phyloP scores from a whole-genome alignment of 768 basidiomycete species.

The Neoboletus subvelutipes region DNA sequence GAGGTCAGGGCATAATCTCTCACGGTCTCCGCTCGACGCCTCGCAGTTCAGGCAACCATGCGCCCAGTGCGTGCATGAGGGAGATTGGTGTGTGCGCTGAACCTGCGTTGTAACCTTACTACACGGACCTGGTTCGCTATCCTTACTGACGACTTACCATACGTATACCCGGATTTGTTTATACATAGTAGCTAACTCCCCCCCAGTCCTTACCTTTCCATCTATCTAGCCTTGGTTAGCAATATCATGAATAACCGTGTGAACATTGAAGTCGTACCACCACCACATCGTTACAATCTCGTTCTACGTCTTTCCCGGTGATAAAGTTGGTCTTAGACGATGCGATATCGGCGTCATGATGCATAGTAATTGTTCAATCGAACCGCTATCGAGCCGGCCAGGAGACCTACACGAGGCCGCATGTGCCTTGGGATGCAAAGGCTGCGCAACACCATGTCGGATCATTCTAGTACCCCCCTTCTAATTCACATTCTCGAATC shows the following conservation, averaged over 20 bases:
- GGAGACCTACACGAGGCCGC: conserved; percentile 27
- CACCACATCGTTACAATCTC: neutral
- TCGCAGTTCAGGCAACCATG: conserved; percentile 27
- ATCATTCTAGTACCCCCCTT: conserved; percentile 10
- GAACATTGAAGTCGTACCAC: neutral
- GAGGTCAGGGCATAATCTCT: conserved; percentile 18
- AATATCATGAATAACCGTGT: neutral
- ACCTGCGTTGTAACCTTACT: conserved; percentile 8
- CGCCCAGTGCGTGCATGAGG: neutral
- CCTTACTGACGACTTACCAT: conserved; percentile 16
- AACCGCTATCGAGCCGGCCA: conserved; percentile 13
- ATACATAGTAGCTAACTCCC: conserved; percentile 17
- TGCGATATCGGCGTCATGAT: neutral
- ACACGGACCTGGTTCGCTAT: conserved; percentile 7
- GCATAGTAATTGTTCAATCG: neutral
- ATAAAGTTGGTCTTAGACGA: neutral
- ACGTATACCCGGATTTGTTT: conserved; percentile 25
- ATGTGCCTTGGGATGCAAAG: conserved; percentile 1
- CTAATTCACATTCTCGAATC: conserved; percentile 7
- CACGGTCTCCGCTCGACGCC: conserved; percentile 4
- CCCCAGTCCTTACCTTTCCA: conserved; percentile 5
- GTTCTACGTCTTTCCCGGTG: neutral
- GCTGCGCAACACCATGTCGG: conserved; percentile 14
- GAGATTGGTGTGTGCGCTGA: neutral
- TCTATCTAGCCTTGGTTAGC: neutral